A percentile compares a stretch with the other conserved stretches of the same genome.
These are phyloP conservation scores for Fraxinus platypoda DNA, from an alignment of 305 asterid genomes.

Conservation along the genomic window DNA sequence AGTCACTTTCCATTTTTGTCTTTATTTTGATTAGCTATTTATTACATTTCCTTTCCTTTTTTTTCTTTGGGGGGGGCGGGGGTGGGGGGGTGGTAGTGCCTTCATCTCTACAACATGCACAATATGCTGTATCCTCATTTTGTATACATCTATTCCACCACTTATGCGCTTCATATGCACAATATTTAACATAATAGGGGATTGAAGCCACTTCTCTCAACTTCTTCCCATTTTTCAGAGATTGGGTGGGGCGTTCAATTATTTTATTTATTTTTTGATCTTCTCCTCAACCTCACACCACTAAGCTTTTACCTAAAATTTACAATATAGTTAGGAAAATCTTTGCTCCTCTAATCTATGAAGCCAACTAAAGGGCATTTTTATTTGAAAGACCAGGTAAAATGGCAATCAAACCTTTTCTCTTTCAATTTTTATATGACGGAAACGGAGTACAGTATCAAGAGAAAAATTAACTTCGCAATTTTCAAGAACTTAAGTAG, in stretches of 20 bases:
- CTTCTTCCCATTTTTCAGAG: background rate
- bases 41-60: background rate
- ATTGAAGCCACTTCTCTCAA: background rate
- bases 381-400: background rate
- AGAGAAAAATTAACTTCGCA: background rate
- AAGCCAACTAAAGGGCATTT: slow-evolving; percentile 11
- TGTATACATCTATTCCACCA: background rate
- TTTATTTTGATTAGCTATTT: background rate
- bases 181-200: background rate
- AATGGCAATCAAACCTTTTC: background rate
- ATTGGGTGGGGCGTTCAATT: background rate
- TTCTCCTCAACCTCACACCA: background rate
- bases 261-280: background rate
- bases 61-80: background rate
- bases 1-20: slow-evolving; percentile 4
- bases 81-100: too few relatives aligned
- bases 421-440: background rate
- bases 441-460: background rate
- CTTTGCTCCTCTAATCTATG: background rate
- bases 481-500: background rate
- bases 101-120: too few relatives aligned
- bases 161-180: background rate
- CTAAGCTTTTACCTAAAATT: background rate
- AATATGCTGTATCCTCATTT: too few relatives aligned
- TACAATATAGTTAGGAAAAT: background rate